phyloP scores from a whole-genome alignment of 2,329 filamentous ascomycete genomes.

The Talaromyces sp. region DNA sequence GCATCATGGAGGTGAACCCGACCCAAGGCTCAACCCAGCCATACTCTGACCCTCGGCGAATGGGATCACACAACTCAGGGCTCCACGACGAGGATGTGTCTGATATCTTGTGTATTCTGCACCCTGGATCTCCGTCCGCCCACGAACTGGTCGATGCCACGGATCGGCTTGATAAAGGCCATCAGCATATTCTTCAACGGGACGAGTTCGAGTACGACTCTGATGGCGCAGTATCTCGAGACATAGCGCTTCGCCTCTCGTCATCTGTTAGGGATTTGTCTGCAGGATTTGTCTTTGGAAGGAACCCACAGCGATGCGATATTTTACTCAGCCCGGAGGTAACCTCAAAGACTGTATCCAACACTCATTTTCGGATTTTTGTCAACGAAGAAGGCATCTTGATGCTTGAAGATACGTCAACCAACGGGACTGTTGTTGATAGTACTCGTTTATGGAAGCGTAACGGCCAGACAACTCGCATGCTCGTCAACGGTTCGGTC shows the following conservation, averaged over 20 bases:
- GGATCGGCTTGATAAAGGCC: constrained; percentile 36
- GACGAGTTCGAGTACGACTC: constrained; percentile 38
- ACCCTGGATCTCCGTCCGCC: constrained; percentile 70
- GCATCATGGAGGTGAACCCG: constrained; percentile 30
- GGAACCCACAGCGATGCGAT: constrained; percentile 68
- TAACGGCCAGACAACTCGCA: constrained; percentile 50
- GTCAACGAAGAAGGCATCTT: constrained; percentile 79
- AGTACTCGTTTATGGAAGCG: constrained; percentile 58
- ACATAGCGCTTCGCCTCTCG: constrained; percentile 77
- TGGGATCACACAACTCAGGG: constrained; percentile 75
- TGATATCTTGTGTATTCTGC: constrained; percentile 83
- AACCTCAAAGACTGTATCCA: constrained; percentile 71
- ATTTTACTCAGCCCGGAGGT: constrained; percentile 65
- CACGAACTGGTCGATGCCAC: constrained; percentile 63
- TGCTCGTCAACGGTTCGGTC: constrained; percentile 66
- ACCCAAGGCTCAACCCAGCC: constrained; percentile 69
- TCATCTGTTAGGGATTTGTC: constrained; percentile 62
- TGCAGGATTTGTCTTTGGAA: constrained; percentile 80
- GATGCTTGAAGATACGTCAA: constrained; percentile 91
- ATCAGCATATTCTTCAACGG: constrained; percentile 58
- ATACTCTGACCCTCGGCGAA: constrained; percentile 71
- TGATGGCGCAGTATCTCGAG: constrained; percentile 36
- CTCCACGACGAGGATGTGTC: constrained; percentile 76
- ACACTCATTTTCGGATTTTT: constrained; percentile 92
- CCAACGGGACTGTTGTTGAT: constrained; percentile 92